These are phyloP conservation scores for Claviceps capensis DNA, from an alignment of 2,329 filamentous ascomycete species.

Conservation along the genomic window DNA sequence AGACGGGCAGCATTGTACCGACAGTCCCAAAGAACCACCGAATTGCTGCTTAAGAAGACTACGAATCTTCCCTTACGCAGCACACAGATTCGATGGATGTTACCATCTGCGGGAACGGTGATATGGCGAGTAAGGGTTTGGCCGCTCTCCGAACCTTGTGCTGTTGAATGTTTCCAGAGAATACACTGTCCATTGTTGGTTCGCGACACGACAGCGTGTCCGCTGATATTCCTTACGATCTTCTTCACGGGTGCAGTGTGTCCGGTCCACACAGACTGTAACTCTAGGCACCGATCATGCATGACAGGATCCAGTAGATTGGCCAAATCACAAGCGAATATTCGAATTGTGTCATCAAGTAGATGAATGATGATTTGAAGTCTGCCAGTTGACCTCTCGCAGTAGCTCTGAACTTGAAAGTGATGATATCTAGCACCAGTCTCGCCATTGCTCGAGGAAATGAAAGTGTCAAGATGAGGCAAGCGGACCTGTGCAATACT, in stretches of 20 bases:
- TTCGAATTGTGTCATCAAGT: conserved; percentile 73
- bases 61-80: conserved; percentile 66
- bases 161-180: conserved; percentile 56
- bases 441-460: conserved; percentile 13
- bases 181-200: conserved; percentile 68
- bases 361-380: conserved; percentile 68
- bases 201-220: conserved; percentile 65
- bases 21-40: conserved; percentile 70
- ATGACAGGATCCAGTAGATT: conserved; percentile 64
- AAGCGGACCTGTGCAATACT: conserved; percentile 69
- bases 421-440: conserved; percentile 23
- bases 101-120: conserved; percentile 49
- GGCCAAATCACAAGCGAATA: conserved; percentile 67
- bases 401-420: conserved; percentile 61
- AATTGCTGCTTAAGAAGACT: conserved; percentile 61
- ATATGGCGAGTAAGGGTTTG: conserved; percentile 48
- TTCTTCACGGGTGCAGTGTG: conserved; percentile 72
- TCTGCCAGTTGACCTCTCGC: conserved; percentile 47
- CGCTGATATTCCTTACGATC: conserved; percentile 73
- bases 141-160: conserved; percentile 23
- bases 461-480: conserved; percentile 34
- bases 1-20: conserved; percentile 42
- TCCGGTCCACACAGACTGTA: conserved; percentile 64
- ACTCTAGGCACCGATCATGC: conserved; percentile 43
- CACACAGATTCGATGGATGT: conserved; percentile 70